Conservation (phyloP, 164 flowering plant species). For the Platanus orientalis region DNA sequence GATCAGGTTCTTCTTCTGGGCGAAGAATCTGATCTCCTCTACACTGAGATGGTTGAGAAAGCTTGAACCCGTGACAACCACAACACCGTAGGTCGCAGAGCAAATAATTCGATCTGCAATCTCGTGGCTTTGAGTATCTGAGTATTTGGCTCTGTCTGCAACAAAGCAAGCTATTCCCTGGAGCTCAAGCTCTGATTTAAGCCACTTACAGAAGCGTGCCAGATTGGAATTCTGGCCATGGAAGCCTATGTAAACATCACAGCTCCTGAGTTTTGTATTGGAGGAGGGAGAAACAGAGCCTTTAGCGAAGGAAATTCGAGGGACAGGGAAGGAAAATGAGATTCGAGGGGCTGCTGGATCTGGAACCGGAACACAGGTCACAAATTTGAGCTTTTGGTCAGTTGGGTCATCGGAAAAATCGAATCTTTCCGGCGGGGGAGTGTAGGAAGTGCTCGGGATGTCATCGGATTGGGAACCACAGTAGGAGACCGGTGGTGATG, state of each 20-base stretch:
- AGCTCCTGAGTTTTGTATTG: slow-evolving; percentile 78
- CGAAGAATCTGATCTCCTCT: slow-evolving; percentile 79
- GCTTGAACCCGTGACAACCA: slow-evolving; percentile 49
- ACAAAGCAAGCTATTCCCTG: slow-evolving; percentile 88
- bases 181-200: slow-evolving; percentile 81
- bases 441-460: slow-evolving; percentile 84
- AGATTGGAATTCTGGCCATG: slow-evolving; percentile 68
- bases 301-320: slow-evolving; percentile 66
- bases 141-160: slow-evolving; percentile 79
- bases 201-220: slow-evolving; percentile 77
- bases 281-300: slow-evolving; percentile 59
- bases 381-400: slow-evolving; percentile 44
- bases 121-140: slow-evolving; percentile 81
- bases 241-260: slow-evolving; percentile 89
- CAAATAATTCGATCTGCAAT: slow-evolving; percentile 82
- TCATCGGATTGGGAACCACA: slow-evolving; percentile 68
- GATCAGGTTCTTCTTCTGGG: slow-evolving; percentile 82
- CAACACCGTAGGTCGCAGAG: slow-evolving; percentile 69
- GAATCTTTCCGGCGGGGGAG: slow-evolving; percentile 74
- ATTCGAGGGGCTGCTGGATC: slow-evolving; percentile 59
- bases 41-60: slow-evolving; percentile 50
- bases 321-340: slow-evolving; percentile 82
- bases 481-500: slow-evolving; percentile 44
- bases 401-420: slow-evolving; percentile 56
- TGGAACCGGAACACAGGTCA: slow-evolving; percentile 36